Evolutionary conservation across 2,329 filamentous ascomycete species (phyloP).

Genomic region (Apiospora koreana): DNA sequence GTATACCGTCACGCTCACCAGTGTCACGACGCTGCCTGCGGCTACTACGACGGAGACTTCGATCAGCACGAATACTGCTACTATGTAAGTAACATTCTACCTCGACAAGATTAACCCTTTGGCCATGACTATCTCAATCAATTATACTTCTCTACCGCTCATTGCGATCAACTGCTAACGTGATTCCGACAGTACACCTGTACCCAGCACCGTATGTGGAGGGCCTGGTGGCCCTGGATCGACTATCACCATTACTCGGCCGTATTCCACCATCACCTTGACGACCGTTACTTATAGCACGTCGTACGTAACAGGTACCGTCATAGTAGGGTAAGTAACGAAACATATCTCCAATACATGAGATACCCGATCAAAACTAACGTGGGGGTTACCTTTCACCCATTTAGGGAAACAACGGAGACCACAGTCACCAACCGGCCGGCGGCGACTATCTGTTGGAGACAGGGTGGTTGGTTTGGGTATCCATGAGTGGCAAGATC

Average conservation of each 20-base stretch:
- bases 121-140: no score
- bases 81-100: constrained; percentile 25
- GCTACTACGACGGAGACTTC: constrained; percentile 37
- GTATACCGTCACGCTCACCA: constrained; percentile 26
- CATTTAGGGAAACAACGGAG: constrained; percentile 33
- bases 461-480: constrained; percentile 34
- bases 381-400: neutral
- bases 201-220: constrained; percentile 35
- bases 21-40: constrained; percentile 33
- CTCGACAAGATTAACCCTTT: neutral
- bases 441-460: constrained; percentile 38
- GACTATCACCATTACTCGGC: constrained; percentile 34
- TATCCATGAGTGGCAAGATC: neutral
- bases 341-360: neutral
- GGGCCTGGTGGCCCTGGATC: constrained; percentile 21
- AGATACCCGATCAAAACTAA: neutral
- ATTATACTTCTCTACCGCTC: no score
- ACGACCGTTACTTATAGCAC: constrained; percentile 38
- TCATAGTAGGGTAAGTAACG: constrained; percentile 37
- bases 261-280: constrained; percentile 32
- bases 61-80: constrained; percentile 32
- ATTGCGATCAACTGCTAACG: neutral
- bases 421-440: constrained; percentile 34
- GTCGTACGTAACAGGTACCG: constrained; percentile 33
- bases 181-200: constrained; percentile 30